Percentiles rank a stretch among this genome's conserved stretches.
Conservation (phyloP, 345 rosid species). For the Eucalyptus marginata region DNA sequence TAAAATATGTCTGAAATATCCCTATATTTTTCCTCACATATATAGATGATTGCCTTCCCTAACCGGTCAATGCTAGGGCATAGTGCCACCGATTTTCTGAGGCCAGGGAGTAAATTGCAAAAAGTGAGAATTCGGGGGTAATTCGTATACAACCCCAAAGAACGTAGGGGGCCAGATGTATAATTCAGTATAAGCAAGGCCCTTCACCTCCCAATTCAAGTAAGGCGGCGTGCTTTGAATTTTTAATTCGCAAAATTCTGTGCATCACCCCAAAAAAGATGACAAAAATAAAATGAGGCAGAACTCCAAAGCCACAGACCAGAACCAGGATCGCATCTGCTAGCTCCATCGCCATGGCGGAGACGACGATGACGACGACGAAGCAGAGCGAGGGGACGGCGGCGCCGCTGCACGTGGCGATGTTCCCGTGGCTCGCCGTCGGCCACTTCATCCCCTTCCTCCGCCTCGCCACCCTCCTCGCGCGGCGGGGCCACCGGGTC, state of each 20-base stretch:
- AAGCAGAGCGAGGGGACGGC: not conserved
- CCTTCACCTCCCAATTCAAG: not conserved
- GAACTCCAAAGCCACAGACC: not conserved
- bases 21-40: not conserved
- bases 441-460: constrained; percentile 14
- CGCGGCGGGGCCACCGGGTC: constrained; percentile 6
- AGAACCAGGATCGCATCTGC: not conserved
- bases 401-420: not conserved
- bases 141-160: not conserved
- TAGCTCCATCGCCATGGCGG: not conserved
- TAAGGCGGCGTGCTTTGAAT: not conserved
- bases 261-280: not conserved
- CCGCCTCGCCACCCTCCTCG: constrained; percentile 4
- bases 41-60: not conserved
- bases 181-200: not conserved
- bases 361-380: not conserved
- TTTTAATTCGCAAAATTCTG: not conserved
- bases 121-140: not conserved
- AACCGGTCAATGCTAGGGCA: not conserved
- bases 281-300: not conserved
- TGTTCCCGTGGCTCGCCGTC: constrained; percentile 16
- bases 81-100: not conserved
- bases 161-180: not conserved
- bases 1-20: not conserved
- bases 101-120: not conserved